A percentile compares a stretch with the other conserved stretches of the same genome.
Evolutionary conservation across 129 eudicot species (phyloP).

Genomic region (Artemisia annua): DNA sequence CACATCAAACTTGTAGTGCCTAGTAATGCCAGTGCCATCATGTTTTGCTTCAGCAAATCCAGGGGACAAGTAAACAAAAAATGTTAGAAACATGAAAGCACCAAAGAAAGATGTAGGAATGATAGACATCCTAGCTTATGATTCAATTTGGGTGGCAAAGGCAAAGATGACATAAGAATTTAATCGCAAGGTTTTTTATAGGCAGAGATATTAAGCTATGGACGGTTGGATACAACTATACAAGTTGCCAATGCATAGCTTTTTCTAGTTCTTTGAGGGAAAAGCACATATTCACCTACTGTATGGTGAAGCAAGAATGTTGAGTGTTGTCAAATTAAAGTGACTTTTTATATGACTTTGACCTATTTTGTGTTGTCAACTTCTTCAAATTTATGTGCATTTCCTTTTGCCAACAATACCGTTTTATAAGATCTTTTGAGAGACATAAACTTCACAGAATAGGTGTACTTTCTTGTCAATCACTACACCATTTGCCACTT

Average conservation of each 20-base stretch:
- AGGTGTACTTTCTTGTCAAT: neutral
- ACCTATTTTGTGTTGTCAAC: conserved; percentile 4
- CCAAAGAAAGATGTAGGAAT: conserved; percentile 22
- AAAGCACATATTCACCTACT: conserved; percentile 34
- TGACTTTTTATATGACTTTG: conserved; percentile 18
- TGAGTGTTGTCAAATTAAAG: conserved; percentile 36
- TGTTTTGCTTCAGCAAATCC: conserved; percentile 15
- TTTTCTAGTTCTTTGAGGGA: neutral
- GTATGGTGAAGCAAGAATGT: conserved; percentile 16
- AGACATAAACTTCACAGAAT: neutral
- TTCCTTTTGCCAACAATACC: neutral
- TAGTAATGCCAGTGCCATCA: conserved; percentile 36
- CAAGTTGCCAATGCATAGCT: neutral
- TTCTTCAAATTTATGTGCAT: conserved; percentile 7
- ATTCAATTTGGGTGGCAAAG: neutral
- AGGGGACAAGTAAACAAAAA: conserved; percentile 28
- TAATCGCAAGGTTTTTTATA: conserved; percentile 26
- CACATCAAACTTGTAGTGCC: conserved; percentile 61
- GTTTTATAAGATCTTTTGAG: neutral
- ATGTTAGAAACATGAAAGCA: conserved; percentile 18
- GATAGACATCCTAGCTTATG: conserved; percentile 25
- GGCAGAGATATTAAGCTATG: neutral
- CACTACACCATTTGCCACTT: too few species aligned
- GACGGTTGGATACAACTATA: conserved; percentile 18
- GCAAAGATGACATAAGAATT: neutral